Base-by-base conservation (phyloP, 2,329 filamentous ascomycete species). In the Botrytis cinerea region DNA sequence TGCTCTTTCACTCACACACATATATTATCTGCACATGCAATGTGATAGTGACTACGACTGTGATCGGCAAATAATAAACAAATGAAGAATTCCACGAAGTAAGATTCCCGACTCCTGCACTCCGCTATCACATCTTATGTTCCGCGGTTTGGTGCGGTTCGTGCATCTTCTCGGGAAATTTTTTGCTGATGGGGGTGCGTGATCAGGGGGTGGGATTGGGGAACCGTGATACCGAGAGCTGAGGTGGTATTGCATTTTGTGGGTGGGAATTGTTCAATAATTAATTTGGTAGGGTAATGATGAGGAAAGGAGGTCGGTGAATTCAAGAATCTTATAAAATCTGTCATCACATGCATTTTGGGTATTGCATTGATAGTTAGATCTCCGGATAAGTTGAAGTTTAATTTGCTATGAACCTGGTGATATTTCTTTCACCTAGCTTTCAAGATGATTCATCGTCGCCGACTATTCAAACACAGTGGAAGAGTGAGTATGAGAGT, bases 31-130 rank as follows among this genome's bases (percentile, higher is more conserved):
- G 64, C 64, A 68, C 64, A 68, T 68, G 64, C 64, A 68, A 57
- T 54, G 64, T 68, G 64, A 68, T 68, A 64, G 64, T 68, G 46
- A 68, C 64, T 68, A 40, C 64, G 46, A 68, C 64, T 40, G 64
- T 68, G 64, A 68, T 68, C 64, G 64, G 46, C 64, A 54, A 54
- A 54, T 54, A n/a, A 25, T 40, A 40, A 54, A 40, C 38, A 54
- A 54, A 54, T 68, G 35, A 54, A 54, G 9, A n/a, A 48, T 12
- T 38, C 18, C n/a, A 38, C 38, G 38, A 16, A 43, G 25, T 40
- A 7, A 28, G 40, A 45, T 54, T 54, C 25, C 35, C 46, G 46
- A 54, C 22, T 68, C 46, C 46, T 54, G 64, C 64, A 68, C 46
- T 68, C 46, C 64, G 64, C 64, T 68, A 68, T 68, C 46, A 68